Evolutionary conservation across 148 eudicot genomes (phyloP), one percentile per base, ranked within the genome.

Genomic region (Fagopyrum tataricum): DNA sequence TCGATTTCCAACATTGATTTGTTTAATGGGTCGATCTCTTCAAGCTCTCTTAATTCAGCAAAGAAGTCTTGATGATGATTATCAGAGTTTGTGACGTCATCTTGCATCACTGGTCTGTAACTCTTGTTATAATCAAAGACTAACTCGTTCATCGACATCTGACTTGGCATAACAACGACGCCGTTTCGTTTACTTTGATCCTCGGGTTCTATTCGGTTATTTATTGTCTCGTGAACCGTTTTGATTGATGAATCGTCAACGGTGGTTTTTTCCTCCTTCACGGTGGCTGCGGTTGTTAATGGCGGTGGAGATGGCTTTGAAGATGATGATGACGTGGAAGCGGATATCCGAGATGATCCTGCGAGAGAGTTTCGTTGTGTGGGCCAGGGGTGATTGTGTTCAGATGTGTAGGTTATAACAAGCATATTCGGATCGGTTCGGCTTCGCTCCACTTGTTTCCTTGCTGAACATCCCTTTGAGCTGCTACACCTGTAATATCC

Each of bases 381-480:
- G 26, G 98, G 98, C 98, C 98, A 92, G 13, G 98, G 96, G 78
- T 92, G 98, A 77, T 92, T 92, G 74, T 92, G 98, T 80, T 92
- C 98, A 0, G 91, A 92, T 40, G 96, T 92, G 86, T 92, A 92
- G 21, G 98, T 92, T 18, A 92, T 90, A 2, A 92, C 98, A 67
- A 92, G 72, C 98, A 92, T 92, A 71, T 90, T 92, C 2, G 93
- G 96, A 74, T 92, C 96, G 2, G 96, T 92, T 70, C 96, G 76
- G 75, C 98, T 92, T 74, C 98, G 79, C 73, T 92, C 98, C 6
- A 92, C 98, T 82, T 92, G 98, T 67, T 92, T 92, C 24, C 98
- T 87, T 10, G 98, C 98, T 2, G 89, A 87, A 73, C 98, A 92
- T 23, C 98, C 98, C 82, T 92, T 92, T 12, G 98, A 93, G 44